These are phyloP conservation scores for Diaporthe sp. DNA, from an alignment of 2,329 filamentous ascomycete species.

Conservation along the genomic window DNA sequence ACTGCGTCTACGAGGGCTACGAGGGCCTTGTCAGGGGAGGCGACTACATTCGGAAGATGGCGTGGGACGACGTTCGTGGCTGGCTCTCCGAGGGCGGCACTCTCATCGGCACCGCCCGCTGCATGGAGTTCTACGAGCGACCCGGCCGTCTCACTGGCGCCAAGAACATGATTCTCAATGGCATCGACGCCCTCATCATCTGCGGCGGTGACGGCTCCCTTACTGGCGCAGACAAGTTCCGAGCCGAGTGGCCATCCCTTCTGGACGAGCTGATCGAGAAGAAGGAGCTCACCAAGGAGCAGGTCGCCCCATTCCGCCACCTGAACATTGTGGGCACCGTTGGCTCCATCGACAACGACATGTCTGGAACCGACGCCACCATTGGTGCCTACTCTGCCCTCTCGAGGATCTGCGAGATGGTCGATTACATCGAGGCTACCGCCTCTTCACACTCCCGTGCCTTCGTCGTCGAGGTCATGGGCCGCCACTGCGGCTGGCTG, in stretches of 20 bases:
- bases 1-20: slow-evolving; percentile 92
- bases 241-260: slow-evolving; percentile 90
- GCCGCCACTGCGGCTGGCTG: slow-evolving; percentile 96
- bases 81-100: slow-evolving; percentile 96
- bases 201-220: slow-evolving; percentile 97
- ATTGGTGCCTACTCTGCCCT: slow-evolving; percentile 97
- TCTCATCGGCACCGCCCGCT: slow-evolving; percentile 94
- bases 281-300: slow-evolving; percentile 77
- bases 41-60: slow-evolving; percentile 87
- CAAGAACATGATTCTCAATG: slow-evolving; percentile 93
- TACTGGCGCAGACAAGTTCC: slow-evolving; percentile 95
- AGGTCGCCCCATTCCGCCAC: slow-evolving; percentile 83
- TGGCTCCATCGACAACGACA: slow-evolving; percentile 98
- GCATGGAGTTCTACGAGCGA: slow-evolving; percentile 92
- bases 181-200: slow-evolving; percentile 96
- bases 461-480: slow-evolving; percentile 99
- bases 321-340: slow-evolving; percentile 98
- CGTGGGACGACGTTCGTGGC: slow-evolving; percentile 94
- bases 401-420: slow-evolving; percentile 92
- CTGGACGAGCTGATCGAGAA: slow-evolving; percentile 85
- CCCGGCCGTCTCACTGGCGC: slow-evolving; percentile 86
- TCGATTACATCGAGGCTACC: slow-evolving; percentile 97
- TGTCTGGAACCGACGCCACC: slow-evolving; percentile 96
- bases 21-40: slow-evolving; percentile 93
- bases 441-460: slow-evolving; percentile 94